Evolutionary conservation across 2,329 filamentous ascomycete species (phyloP), one percentile per base, ranked within the genome.

Genomic region (Keithomyces neogunnii): DNA sequence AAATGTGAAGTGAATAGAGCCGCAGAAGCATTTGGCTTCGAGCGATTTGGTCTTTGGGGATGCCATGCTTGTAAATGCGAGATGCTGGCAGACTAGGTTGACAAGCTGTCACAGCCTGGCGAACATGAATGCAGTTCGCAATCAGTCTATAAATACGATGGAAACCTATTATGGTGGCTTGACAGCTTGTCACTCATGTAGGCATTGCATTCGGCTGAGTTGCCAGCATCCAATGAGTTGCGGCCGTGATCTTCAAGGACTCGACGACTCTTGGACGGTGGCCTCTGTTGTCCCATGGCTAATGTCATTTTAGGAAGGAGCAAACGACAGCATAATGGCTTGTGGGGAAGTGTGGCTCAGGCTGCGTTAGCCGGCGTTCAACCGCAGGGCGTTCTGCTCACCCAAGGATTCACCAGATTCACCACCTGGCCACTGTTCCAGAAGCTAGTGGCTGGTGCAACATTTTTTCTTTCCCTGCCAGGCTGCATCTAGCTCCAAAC

Each of bases 1-100:
- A 51, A 77, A 51, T 4, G 63, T 68, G 60, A 73, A 72, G 56
- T 71, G 67, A 5, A 73, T 63, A 29, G 69, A 66, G 49, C 69
- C 68, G 57, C 74, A 77, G 56, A 67, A 66, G 59, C 74, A 77
- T 50, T 66, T 67, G n/a, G 72, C 73, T 33, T 69, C 65, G 13
- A 77, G 67, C 1, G 62, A 68, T 54, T 65, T 70, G 46, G 56
- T 62, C 3, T 54, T 45, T 30, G 40, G 45, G 1, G 51, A 33
- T 2, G 55, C 32, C 57, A 66, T 63, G n/a, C 8, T 39, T 39
- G 6, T 35, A 4, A 13, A 5, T 26, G 19, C 39, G 19, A n/a
- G 39, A 42, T 19, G 11, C 11, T n/a, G 36, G 36, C 36, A 38
- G 19, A 19, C 19, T 19, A 19, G 19, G 19, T 19, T 19, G 19